Percentiles rank a stretch among this genome's conserved stretches.
These are phyloP conservation scores for Leishmania martiniquensis DNA, from an alignment of 208 protist species.

Conservation along the genomic window DNA sequence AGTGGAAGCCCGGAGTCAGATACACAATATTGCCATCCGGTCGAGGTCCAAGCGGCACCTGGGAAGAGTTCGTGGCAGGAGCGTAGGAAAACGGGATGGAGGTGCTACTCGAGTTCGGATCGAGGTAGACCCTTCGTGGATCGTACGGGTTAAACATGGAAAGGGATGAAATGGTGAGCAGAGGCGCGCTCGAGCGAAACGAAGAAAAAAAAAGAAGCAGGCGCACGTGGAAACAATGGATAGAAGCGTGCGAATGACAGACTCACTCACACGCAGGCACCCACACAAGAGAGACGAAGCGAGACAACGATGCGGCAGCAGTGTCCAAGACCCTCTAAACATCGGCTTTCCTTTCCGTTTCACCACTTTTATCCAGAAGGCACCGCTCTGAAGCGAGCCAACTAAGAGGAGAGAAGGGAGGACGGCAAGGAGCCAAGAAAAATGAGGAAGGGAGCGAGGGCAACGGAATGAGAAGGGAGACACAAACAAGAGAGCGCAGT, in stretches of 20 bases:
- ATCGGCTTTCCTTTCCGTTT: no score
- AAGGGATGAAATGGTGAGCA: constrained; percentile 10
- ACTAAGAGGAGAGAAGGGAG: not conserved
- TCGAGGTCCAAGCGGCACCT: constrained; percentile 8
- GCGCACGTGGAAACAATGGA: not conserved
- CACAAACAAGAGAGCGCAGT: not conserved
- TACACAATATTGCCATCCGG: constrained; percentile 21
- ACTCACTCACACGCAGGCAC: not conserved
- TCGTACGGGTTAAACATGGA: constrained; percentile 9
- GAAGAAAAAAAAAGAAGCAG: not conserved
- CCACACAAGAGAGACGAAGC: not conserved
- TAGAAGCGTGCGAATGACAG: not conserved
- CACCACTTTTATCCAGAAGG: not conserved
- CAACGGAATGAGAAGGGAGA: not conserved
- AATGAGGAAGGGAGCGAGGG: constrained; percentile 9
- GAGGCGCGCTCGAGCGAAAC: not conserved
- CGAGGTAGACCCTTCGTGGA: constrained; percentile 17
- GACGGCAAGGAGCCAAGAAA: not conserved
- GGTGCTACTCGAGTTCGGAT: constrained; percentile 3
- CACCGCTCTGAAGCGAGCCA: not conserved
- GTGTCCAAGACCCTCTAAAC: no score
- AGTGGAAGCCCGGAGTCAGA: constrained; percentile 14
- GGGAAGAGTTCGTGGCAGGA: constrained; percentile 10
- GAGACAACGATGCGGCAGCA: not conserved
- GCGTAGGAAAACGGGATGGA: constrained; percentile 12